Conservation (phyloP, 2,329 filamentous ascomycete genomes). For the Zasmidium angulare region DNA sequence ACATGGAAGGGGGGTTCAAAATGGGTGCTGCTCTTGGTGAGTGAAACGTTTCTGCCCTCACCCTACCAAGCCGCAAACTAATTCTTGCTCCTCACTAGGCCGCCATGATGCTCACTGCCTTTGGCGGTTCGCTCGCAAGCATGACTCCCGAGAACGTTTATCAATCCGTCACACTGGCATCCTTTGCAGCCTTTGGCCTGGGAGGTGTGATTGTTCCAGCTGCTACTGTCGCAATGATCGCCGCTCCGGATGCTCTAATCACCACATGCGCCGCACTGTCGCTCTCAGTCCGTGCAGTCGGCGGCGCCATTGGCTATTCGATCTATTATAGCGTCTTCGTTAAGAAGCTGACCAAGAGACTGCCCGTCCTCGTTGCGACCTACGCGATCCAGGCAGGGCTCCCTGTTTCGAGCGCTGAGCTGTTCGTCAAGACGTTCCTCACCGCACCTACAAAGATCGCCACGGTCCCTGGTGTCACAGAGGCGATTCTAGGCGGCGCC, state of each 20-base stretch:
- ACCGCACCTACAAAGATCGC: slow-evolving; percentile 15
- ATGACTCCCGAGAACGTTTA: slow-evolving; percentile 54
- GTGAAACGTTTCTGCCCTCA: background rate
- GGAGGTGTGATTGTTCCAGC: slow-evolving; percentile 35
- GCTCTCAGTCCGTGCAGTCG: slow-evolving; percentile 32
- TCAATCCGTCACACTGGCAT: slow-evolving; percentile 22
- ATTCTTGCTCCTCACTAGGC: background rate
- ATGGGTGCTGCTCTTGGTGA: slow-evolving; percentile 53
- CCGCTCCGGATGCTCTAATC: slow-evolving; percentile 32
- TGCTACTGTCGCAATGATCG: slow-evolving; percentile 33
- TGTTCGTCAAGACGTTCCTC: slow-evolving; percentile 23
- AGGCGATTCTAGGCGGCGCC: slow-evolving; percentile 16
- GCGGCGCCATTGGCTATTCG: slow-evolving; percentile 30
- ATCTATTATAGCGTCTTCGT: slow-evolving; percentile 34
- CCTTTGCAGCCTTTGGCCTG: slow-evolving; percentile 39
- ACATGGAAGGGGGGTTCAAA: slow-evolving; percentile 59
- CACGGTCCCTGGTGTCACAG: slow-evolving; percentile 23
- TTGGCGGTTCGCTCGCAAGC: slow-evolving; percentile 52
- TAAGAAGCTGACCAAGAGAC: slow-evolving; percentile 24
- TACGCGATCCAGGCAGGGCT: slow-evolving; percentile 27
- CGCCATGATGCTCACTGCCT: slow-evolving; percentile 22
- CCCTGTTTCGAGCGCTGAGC: slow-evolving; percentile 15
- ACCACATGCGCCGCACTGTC: slow-evolving; percentile 31
- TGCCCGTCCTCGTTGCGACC: slow-evolving; percentile 21
- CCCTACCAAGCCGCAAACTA: too few species aligned